These are phyloP conservation scores for Tolypocladium paradoxum DNA, from an alignment of 2,329 filamentous ascomycete genomes.

Conservation along the genomic window DNA sequence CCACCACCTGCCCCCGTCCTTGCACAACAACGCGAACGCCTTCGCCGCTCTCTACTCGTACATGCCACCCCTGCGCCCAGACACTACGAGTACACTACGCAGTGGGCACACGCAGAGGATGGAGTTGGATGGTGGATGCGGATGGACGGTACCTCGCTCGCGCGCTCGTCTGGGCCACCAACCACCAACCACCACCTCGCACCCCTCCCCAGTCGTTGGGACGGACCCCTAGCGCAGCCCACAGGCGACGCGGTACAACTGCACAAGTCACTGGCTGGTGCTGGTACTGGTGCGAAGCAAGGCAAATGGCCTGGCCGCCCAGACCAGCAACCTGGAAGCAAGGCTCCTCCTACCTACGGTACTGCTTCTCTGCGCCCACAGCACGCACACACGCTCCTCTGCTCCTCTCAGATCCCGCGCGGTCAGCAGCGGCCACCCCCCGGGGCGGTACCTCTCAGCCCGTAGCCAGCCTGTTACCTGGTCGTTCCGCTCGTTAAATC, in stretches of 20 bases:
- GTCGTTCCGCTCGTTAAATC: constrained; percentile 19
- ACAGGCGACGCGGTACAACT: constrained; percentile 10
- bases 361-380: neutral
- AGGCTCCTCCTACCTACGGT: neutral
- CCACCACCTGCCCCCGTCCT: neutral
- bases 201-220: constrained; percentile 3
- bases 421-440: neutral
- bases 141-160: neutral
- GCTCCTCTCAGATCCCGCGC: neutral
- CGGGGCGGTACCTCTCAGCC: constrained; percentile 1
- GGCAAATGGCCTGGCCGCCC: constrained; percentile 3
- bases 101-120: neutral
- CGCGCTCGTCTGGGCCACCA: constrained; percentile 1
- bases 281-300: constrained; percentile 4
- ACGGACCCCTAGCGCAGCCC: constrained; percentile 6
- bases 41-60: neutral
- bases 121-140: neutral
- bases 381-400: neutral
- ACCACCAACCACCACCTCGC: neutral
- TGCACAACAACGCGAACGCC: neutral
- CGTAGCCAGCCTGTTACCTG: constrained; percentile 1
- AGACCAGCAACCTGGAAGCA: constrained; percentile 3
- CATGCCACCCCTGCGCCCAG: neutral
- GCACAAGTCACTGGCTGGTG: constrained; percentile 6
- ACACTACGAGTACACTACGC: neutral